Conservation (phyloP, 2,329 filamentous ascomycete species). For the Lachnellula occidentalis region DNA sequence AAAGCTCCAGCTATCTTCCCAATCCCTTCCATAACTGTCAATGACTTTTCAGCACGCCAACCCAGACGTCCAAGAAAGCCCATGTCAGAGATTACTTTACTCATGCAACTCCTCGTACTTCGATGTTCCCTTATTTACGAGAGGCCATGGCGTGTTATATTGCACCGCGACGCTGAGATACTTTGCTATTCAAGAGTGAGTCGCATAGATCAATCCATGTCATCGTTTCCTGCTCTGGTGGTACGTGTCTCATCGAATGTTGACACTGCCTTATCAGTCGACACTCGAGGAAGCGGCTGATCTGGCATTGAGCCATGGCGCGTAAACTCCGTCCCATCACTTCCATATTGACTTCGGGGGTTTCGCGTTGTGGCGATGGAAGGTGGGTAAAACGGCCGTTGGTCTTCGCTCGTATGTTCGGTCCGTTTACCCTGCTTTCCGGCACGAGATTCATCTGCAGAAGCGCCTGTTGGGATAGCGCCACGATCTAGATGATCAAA, state of each 20-base stretch:
- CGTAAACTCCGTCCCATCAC: conserved; percentile 89
- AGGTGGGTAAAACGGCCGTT: conserved; percentile 88
- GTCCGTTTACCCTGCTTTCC: conserved; percentile 42
- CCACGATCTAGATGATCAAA: conserved; percentile 60
- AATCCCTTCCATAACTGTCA: too few relatives aligned
- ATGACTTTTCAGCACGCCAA: too few relatives aligned
- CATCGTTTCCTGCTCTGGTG: conserved; percentile 19
- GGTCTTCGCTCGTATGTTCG: conserved; percentile 67
- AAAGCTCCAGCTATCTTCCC: too few relatives aligned
- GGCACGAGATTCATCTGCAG: conserved; percentile 57
- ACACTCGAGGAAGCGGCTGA: conserved; percentile 37
- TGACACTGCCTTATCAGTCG: conserved; percentile 58
- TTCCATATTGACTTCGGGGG: conserved; percentile 79
- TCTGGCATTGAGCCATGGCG: conserved; percentile 46
- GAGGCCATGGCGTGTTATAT: too few relatives aligned
- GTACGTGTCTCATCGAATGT: conserved; percentile 81
- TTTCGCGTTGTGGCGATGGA: conserved; percentile 78
- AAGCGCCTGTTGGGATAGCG: conserved; percentile 39
- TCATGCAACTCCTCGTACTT: too few relatives aligned
- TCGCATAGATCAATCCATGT: conserved; percentile 12
- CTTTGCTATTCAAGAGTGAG: too few relatives aligned
- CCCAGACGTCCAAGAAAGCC: too few relatives aligned
- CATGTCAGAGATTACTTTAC: too few relatives aligned
- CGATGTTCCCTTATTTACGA: too few relatives aligned
- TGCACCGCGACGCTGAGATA: too few relatives aligned